Percentiles rank a stretch among this genome's conserved stretches.
Evolutionary conservation across 371 early-diverging fungal species (phyloP).

Genomic region (Syncephalastrum racemosum): DNA sequence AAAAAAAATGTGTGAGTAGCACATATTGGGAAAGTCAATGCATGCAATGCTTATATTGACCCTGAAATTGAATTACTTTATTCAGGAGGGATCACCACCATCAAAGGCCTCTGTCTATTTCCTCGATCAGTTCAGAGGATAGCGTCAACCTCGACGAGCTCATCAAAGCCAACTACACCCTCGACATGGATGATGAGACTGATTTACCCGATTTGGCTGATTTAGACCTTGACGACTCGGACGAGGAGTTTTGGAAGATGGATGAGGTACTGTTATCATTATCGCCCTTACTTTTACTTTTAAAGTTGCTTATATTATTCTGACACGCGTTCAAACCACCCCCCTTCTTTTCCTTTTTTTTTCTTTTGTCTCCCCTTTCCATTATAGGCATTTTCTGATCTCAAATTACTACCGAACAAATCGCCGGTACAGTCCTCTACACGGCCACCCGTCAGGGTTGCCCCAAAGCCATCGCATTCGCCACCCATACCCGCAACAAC

Average conservation of each 20-base stretch:
- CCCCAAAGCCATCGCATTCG: too few species aligned
- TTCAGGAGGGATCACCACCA: slow-evolving; percentile 6
- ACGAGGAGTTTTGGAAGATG: slow-evolving; percentile 49
- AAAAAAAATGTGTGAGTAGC: neutral
- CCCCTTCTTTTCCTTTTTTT: too few species aligned
- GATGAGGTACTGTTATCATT: slow-evolving; percentile 26
- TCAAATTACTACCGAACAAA: too few species aligned
- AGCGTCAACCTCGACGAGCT: slow-evolving; percentile 46
- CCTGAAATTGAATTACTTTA: slow-evolving; percentile 3
- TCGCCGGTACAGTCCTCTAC: neutral
- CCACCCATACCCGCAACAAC: too few species aligned
- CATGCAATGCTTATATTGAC: slow-evolving; percentile 2
- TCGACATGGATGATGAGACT: slow-evolving; percentile 44
- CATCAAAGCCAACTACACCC: slow-evolving; percentile 40
- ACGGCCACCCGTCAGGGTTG: too few species aligned
- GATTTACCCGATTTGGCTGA: slow-evolving; percentile 34
- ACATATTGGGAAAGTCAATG: slow-evolving; percentile 1
- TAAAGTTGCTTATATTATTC: too few species aligned
- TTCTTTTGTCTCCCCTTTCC: too few species aligned
- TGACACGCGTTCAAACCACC: too few species aligned
- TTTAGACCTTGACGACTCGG: slow-evolving; percentile 46
- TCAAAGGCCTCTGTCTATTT: slow-evolving; percentile 33
- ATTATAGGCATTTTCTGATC: too few species aligned
- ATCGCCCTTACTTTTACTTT: neutral
- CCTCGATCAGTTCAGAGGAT: slow-evolving; percentile 45